These are phyloP conservation scores for Paracorniculantispora psalliotae DNA, from an alignment of 2,329 filamentous ascomycete species.

Conservation along the genomic window DNA sequence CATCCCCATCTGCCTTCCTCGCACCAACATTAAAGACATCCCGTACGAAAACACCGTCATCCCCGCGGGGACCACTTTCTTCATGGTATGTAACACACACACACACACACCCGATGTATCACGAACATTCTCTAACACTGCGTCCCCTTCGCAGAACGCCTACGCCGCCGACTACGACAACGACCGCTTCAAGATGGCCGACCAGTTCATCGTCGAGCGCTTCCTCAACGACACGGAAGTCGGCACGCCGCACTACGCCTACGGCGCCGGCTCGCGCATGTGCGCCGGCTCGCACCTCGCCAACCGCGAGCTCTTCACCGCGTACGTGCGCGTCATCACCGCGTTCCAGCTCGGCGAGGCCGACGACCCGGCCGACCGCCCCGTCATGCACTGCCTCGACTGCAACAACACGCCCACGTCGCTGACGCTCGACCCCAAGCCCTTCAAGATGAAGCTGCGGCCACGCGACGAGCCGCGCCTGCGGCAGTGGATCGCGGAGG, in stretches of 20 bases:
- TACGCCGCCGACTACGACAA: conserved; percentile 71
- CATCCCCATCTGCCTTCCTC: conserved; percentile 71
- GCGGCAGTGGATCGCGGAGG: conserved; percentile 47
- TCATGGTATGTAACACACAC: conserved; percentile 51
- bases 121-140: background rate
- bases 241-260: conserved; percentile 58
- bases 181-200: conserved; percentile 59
- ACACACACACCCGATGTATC: background rate
- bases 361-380: conserved; percentile 39
- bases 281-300: conserved; percentile 60
- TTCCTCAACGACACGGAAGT: conserved; percentile 54
- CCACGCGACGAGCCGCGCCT: conserved; percentile 41
- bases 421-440: conserved; percentile 57
- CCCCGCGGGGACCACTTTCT: conserved; percentile 72
- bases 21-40: conserved; percentile 68
- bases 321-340: conserved; percentile 53
- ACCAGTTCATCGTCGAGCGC: conserved; percentile 63
- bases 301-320: conserved; percentile 58
- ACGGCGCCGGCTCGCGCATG: conserved; percentile 59
- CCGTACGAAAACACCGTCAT: conserved; percentile 62
- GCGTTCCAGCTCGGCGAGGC: conserved; percentile 52
- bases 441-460: conserved; percentile 54
- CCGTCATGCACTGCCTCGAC: conserved; percentile 52
- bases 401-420: conserved; percentile 53
- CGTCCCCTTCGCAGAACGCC: conserved; percentile 56